Conservation (phyloP, 2,329 filamentous ascomycete species). For the Apiospora marii region DNA sequence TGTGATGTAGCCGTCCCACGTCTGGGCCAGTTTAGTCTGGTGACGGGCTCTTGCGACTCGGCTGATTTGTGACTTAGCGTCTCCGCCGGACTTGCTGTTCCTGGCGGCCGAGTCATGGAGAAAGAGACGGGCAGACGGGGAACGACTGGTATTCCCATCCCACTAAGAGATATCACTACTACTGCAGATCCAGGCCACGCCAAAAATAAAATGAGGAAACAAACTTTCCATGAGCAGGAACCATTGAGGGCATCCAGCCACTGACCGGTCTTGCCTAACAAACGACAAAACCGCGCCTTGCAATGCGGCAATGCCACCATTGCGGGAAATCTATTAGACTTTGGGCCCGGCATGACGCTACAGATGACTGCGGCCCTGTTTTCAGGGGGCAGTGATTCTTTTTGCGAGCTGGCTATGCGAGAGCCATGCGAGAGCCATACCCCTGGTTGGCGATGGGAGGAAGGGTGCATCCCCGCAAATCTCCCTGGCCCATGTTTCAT, state of each 20-base stretch:
- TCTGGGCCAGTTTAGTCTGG: neutral
- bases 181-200: neutral
- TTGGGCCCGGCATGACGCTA: neutral
- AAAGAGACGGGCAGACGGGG: too few species aligned
- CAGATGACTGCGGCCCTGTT: neutral
- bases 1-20: constrained; percentile 1
- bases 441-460: neutral
- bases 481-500: neutral
- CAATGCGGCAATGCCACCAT: neutral
- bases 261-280: neutral
- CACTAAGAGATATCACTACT: neutral
- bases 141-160: neutral
- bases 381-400: neutral
- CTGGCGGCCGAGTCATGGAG: constrained; percentile 13
- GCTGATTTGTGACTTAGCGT: neutral
- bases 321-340: constrained; percentile 6
- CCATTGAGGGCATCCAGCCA: neutral
- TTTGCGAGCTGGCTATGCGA: neutral
- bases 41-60: constrained; percentile 14
- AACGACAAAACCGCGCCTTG: neutral
- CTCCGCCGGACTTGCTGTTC: constrained; percentile 1
- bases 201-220: neutral
- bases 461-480: neutral
- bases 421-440: neutral
- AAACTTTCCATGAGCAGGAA: neutral